Evolutionary conservation across 2,329 filamentous ascomycete genomes (phyloP).

Genomic region (Albophoma yamanashiensis): DNA sequence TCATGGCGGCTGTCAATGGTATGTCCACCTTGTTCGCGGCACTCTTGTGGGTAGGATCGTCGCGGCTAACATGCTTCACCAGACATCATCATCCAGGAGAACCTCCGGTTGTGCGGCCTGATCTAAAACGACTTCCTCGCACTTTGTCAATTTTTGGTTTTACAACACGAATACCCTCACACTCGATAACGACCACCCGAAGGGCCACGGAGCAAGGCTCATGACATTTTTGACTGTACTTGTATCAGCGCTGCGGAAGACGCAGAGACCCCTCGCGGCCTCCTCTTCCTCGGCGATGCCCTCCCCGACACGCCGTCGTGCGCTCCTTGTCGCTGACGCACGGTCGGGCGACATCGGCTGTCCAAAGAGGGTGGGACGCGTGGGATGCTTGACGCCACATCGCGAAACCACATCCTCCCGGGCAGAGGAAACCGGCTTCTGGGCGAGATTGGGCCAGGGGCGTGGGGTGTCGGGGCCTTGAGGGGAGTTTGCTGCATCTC

Average conservation of each 20-base stretch:
- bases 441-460: conserved; percentile 1
- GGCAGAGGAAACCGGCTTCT: background rate
- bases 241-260: conserved; percentile 14
- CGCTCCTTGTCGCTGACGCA: background rate
- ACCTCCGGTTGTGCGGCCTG: conserved; percentile 90
- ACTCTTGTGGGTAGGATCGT: background rate
- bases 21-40: conserved; percentile 21
- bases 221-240: conserved; percentile 22
- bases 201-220: conserved; percentile 27
- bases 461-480: conserved; percentile 7
- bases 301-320: background rate
- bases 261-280: background rate
- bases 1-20: conserved; percentile 99
- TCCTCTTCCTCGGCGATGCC: background rate
- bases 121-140: conserved; percentile 56
- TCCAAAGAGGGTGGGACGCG: background rate
- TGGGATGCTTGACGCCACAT: background rate
- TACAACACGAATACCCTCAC: conserved; percentile 31
- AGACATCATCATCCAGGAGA: conserved; percentile 99
- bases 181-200: conserved; percentile 28
- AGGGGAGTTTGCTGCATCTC: conserved; percentile 17
- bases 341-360: background rate
- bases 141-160: conserved; percentile 13
- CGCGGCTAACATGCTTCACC: conserved; percentile 27
- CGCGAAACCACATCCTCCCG: background rate